Conservation (phyloP, 2,329 filamentous ascomycete genomes). For the Epichloe brachyelytri region DNA sequence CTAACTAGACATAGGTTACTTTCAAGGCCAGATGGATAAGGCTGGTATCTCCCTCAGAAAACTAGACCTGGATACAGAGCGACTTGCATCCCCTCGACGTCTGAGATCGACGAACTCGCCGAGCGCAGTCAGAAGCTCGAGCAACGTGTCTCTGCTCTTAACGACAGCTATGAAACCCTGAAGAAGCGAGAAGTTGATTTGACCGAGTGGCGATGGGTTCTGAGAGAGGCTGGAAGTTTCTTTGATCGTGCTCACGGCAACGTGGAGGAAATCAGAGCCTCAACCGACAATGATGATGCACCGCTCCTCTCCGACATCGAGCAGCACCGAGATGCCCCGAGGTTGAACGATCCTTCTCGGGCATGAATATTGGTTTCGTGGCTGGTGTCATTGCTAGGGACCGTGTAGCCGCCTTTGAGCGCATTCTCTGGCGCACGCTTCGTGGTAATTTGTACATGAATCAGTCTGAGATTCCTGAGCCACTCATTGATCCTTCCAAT, state of each 20-base stretch:
- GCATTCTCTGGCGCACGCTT: constrained; percentile 92
- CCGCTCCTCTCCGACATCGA: constrained; percentile 88
- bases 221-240: constrained; percentile 91
- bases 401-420: constrained; percentile 87
- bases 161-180: constrained; percentile 96
- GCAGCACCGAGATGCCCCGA: constrained; percentile 58
- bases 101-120: constrained; percentile 90
- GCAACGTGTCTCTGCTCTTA: constrained; percentile 78
- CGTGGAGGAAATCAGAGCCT: constrained; percentile 90
- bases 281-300: constrained; percentile 81
- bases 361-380: constrained; percentile 98
- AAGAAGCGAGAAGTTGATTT: constrained; percentile 97
- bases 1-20: constrained; percentile 56
- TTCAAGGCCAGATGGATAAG: constrained; percentile 93
- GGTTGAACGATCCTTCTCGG: constrained; percentile 76
- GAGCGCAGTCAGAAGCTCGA: constrained; percentile 89
- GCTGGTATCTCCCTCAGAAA: constrained; percentile 73
- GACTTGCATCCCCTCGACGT: constrained; percentile 73
- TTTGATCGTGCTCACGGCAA: constrained; percentile 94
- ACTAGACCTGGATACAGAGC: constrained; percentile 80
- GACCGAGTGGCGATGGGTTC: constrained; percentile 96
- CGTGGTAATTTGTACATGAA: constrained; percentile 99
- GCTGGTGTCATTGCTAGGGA: constrained; percentile 91
- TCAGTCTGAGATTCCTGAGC: constrained; percentile 93
- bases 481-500: constrained; percentile 79